Conservation (phyloP, 2,329 filamentous ascomycete species). For the Mariannaea sp. region DNA sequence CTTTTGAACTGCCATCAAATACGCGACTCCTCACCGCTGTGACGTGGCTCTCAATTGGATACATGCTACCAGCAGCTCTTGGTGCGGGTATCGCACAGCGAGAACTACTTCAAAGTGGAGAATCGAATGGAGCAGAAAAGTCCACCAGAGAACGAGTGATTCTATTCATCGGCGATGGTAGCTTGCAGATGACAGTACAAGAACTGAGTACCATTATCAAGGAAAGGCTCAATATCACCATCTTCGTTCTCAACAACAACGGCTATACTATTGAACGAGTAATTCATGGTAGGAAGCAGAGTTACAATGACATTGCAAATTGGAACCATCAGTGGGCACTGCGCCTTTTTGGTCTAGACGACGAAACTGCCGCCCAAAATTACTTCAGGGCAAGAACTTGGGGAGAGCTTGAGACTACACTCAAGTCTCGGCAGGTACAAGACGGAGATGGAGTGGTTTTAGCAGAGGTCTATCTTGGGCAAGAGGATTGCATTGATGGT, state of each 20-base stretch:
- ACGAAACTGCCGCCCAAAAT: too few relatives aligned
- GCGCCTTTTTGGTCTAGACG: slow-evolving; percentile 5
- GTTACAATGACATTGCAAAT: slow-evolving; percentile 17
- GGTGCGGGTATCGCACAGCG: slow-evolving; percentile 14
- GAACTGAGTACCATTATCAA: slow-evolving; percentile 14
- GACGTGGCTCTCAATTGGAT: too few relatives aligned
- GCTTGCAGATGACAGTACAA: slow-evolving; percentile 19
- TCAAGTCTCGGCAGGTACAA: too few relatives aligned
- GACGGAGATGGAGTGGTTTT: too few relatives aligned
- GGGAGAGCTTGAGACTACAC: too few relatives aligned
- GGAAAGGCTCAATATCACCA: too few relatives aligned
- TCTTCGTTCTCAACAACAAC: slow-evolving; percentile 21
- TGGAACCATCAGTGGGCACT: slow-evolving; percentile 15
- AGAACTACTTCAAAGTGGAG: not conserved
- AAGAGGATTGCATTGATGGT: too few relatives aligned
- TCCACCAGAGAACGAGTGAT: slow-evolving; percentile 11
- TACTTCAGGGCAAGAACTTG: too few relatives aligned
- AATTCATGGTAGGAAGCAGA: slow-evolving; percentile 13
- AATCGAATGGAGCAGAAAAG: not conserved
- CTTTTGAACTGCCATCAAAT: too few relatives aligned
- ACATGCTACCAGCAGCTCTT: slow-evolving; percentile 14
- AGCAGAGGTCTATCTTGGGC: too few relatives aligned
- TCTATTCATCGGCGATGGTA: slow-evolving; percentile 17
- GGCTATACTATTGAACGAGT: slow-evolving; percentile 18
- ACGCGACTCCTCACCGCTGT: too few relatives aligned